Base-by-base conservation (phyloP, 2,329 filamentous ascomycete genomes). In the Pezicula neosporulosa region DNA sequence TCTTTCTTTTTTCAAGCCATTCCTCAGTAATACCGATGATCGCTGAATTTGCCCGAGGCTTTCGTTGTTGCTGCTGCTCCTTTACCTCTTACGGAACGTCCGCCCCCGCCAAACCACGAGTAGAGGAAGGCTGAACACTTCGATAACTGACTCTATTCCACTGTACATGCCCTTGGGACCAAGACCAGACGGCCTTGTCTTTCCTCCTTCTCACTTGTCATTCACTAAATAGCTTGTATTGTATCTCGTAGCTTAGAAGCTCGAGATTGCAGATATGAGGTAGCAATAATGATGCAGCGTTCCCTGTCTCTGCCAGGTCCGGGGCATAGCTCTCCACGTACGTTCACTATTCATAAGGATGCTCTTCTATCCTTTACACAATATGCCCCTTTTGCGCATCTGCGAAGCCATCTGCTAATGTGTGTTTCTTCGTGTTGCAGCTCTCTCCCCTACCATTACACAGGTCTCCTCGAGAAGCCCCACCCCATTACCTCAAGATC, bases 381-480 rank as follows among this genome's bases (percentile, higher is more conserved):
- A 38, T 13, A 13, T 41, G 21, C 18, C 15, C 24, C 38, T 13
- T 42, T 15, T 39, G 15, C 35, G 47, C 47, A 49, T 45, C 35
- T 42, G 21, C 13, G 37, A 49, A 19, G 41, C 42, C 47, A 38
- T 49, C 41, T 60, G 51, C 55, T 57, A 27, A 58, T 48, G 28
- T 48, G 28, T 24, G 7, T 24, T 24, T 13, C 30, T 21, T 12
- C 30, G 39, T 18, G 44, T 39, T 45, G 33, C 58, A 82, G 79
- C 78, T 67, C 69, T 71, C 49, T 79, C 79, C 54, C 75, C 78
- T 54, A 73, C 77, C 61, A 68, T 72, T 55, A 74, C 77, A 50
- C 73, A 77, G 60, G 66, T 70, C 52, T 72, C 72, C 51, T 80
- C 82, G 54, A 73, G 76, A 66, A 77, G 77, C 60, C 77, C 81